These are phyloP conservation scores for Neophaeococcomyces aloes DNA, from an alignment of 2,329 filamentous ascomycete genomes.

Conservation along the genomic window DNA sequence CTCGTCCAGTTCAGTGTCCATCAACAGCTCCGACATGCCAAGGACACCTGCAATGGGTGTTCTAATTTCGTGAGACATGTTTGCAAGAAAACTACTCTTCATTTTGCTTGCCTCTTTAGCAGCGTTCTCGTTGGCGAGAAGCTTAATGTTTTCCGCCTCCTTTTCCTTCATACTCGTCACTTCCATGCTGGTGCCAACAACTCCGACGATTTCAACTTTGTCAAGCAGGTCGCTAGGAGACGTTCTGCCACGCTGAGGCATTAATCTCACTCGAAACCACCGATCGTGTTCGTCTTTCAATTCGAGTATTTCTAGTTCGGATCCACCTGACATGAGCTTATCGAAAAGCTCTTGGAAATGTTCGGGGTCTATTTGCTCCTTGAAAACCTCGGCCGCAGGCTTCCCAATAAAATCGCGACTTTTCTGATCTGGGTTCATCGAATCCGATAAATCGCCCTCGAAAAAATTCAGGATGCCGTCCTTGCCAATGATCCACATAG, in stretches of 20 bases:
- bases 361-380: conserved; percentile 33
- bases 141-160: conserved; percentile 57
- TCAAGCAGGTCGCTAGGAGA: conserved; percentile 37
- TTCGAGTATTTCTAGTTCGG: conserved; percentile 53
- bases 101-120: conserved; percentile 71
- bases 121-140: conserved; percentile 64
- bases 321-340: conserved; percentile 39
- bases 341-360: conserved; percentile 50
- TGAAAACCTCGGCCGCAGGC: conserved; percentile 26
- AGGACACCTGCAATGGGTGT: conserved; percentile 72
- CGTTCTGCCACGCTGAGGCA: conserved; percentile 53
- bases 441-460: conserved; percentile 54
- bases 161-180: conserved; percentile 60
- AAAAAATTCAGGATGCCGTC: conserved; percentile 55
- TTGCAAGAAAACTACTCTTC: conserved; percentile 68
- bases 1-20: conserved; percentile 56
- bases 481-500: conserved; percentile 61
- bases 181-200: conserved; percentile 71
- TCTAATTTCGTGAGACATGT: conserved; percentile 72
- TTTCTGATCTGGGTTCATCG: conserved; percentile 9
- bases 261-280: conserved; percentile 61
- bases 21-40: conserved; percentile 65
- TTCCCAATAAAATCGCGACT: conserved; percentile 15
- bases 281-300: conserved; percentile 49
- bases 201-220: conserved; percentile 51